phyloP scores from a whole-genome alignment of 1,284 basidiomycete genomes.

The Pseudozyma tsukubaensis region DNA sequence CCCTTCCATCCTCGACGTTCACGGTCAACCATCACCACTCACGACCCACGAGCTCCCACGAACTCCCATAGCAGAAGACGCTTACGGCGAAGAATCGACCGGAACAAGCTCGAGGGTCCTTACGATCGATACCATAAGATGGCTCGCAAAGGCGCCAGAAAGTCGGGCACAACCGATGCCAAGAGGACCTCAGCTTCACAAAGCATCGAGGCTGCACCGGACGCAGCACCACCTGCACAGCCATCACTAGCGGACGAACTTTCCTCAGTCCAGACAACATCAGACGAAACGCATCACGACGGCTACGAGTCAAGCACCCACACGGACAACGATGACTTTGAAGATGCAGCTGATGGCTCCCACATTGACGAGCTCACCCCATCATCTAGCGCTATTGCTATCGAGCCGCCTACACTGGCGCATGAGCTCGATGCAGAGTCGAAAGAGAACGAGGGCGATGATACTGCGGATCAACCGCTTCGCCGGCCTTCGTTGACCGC shows the following conservation, averaged over 20 bases:
- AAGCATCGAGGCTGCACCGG: constrained; percentile 2
- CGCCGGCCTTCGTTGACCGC: constrained; percentile 14
- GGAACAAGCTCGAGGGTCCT: too few relatives aligned
- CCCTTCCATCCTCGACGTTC: constrained; percentile 11
- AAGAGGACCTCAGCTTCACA: constrained; percentile 1
- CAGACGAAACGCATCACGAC: constrained; percentile 12
- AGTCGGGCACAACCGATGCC: constrained; percentile 7
- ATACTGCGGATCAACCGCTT: constrained; percentile 8
- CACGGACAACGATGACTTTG: constrained; percentile 48
- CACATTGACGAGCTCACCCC: constrained; percentile 30
- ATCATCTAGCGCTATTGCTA: constrained; percentile 21
- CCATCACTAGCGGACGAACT: constrained; percentile 34
- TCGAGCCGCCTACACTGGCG: constrained; percentile 4
- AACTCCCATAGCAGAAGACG: too few relatives aligned
- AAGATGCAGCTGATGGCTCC: constrained; percentile 46
- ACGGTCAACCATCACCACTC: not conserved
- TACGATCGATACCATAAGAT: not conserved
- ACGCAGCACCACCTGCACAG: constrained; percentile 12
- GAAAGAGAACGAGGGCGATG: constrained; percentile 2
- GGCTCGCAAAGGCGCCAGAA: constrained; percentile 23
- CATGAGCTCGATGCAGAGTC: not conserved
- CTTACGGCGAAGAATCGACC: too few relatives aligned
- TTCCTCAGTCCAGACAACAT: constrained; percentile 4
- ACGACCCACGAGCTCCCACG: too few relatives aligned
- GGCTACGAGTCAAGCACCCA: constrained; percentile 44